phyloP scores from a whole-genome alignment of 805 yeast genomes.

The Starmerella ratchasimensis region DNA sequence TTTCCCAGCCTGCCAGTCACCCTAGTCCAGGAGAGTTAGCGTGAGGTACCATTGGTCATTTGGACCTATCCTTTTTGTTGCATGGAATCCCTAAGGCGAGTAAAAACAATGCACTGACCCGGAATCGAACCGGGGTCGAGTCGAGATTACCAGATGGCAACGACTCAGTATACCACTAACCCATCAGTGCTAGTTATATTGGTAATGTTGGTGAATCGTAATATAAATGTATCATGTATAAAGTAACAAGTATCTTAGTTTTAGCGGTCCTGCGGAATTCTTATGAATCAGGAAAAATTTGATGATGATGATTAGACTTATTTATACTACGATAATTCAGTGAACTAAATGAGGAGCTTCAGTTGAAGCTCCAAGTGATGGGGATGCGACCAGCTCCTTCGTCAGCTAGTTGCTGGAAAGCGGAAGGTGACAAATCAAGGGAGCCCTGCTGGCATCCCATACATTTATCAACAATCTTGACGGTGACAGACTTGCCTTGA shows the following conservation, averaged over 20 bases:
- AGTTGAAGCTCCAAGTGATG: conserved; percentile 34
- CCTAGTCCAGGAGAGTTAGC: no score
- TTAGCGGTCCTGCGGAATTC: no score
- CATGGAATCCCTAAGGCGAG: no score
- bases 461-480: conserved; percentile 45
- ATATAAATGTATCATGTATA: no score
- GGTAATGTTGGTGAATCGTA: no score
- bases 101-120: conserved; percentile 18
- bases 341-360: neutral
- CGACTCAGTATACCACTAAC: conserved; percentile 21
- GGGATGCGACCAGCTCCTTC: conserved; percentile 39
- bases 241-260: no score
- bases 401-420: conserved; percentile 40
- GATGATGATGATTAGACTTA: neutral
- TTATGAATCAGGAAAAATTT: neutral
- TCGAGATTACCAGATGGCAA: conserved; percentile 21
- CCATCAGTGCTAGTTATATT: conserved; percentile 18
- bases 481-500: conserved; percentile 40
- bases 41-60: no score
- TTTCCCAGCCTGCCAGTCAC: no score
- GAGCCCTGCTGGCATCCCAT: conserved; percentile 38
- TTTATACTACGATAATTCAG: no score
- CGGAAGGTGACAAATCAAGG: conserved; percentile 49
- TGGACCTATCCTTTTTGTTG: no score
- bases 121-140: conserved; percentile 21